A percentile compares a stretch with the other conserved stretches of the same genome.
Conservation (phyloP, 371 early-diverging fungal species). For the Mucor sp. region DNA sequence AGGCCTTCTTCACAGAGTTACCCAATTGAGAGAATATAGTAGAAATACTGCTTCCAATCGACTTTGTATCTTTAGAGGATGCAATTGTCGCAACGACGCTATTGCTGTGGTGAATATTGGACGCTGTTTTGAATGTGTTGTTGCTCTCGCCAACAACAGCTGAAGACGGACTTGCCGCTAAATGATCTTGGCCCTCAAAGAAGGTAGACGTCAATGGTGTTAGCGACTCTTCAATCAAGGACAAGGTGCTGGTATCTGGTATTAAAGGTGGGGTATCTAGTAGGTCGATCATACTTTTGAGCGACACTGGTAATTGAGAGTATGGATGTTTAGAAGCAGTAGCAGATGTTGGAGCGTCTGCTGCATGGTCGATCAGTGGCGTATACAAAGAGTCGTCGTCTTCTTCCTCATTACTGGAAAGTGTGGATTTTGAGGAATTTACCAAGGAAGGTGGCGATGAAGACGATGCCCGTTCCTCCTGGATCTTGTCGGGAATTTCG, state of each 20-base stretch:
- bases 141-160: background rate
- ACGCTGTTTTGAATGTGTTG: background rate
- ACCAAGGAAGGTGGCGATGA: background rate
- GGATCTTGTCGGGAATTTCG: background rate
- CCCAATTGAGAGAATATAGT: slow-evolving; percentile 16
- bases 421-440: slow-evolving; percentile 5
- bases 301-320: slow-evolving; percentile 4
- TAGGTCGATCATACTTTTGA: slow-evolving; percentile 11
- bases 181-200: slow-evolving; percentile 3
- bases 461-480: background rate
- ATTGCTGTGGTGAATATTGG: background rate
- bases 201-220: slow-evolving; percentile 1
- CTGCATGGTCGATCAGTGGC: background rate
- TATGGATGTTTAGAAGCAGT: background rate
- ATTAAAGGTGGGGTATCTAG: slow-evolving; percentile 11
- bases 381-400: background rate
- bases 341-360: background rate
- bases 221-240: slow-evolving; percentile 9
- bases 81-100: background rate
- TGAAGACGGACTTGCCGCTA: background rate
- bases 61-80: slow-evolving; percentile 1
- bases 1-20: slow-evolving; percentile 12
- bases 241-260: slow-evolving; percentile 1
- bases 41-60: slow-evolving; percentile 13
- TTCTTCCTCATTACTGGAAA: background rate